These are phyloP conservation scores for Epithele typhae DNA, from an alignment of 768 basidiomycete genomes.

Conservation along the genomic window DNA sequence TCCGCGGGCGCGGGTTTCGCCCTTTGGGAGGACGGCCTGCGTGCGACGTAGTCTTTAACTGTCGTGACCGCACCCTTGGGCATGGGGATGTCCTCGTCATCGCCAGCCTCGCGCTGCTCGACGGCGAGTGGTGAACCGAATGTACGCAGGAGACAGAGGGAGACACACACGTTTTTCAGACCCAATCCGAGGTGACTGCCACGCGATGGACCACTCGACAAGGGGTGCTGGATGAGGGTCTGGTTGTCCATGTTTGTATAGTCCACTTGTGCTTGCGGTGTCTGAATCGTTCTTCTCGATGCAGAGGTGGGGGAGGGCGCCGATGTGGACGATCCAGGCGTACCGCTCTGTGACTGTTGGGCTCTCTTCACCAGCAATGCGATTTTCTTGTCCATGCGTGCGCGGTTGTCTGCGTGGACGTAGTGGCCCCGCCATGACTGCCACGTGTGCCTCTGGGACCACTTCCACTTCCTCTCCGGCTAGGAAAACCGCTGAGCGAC, in stretches of 20 bases:
- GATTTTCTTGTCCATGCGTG: not conserved
- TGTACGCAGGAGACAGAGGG: no score
- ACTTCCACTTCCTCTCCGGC: not conserved
- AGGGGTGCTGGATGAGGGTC: no score
- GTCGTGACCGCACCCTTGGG: not conserved
- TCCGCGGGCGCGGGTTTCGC: not conserved
- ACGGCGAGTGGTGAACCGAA: slow-evolving; percentile 33
- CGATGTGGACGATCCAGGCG: no score
- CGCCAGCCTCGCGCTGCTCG: not conserved
- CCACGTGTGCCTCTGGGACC: not conserved
- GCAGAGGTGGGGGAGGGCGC: no score
- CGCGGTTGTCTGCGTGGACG: not conserved
- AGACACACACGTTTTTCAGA: not conserved
- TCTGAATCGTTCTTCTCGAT: no score
- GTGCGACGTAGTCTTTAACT: not conserved
- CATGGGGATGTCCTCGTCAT: not conserved
- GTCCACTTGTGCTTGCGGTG: no score
- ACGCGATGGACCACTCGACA: no score
- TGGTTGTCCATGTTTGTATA: no score
- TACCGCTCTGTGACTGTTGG: no score
- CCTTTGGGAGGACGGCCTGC: not conserved
- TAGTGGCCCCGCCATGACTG: not conserved
- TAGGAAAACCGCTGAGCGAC: no score
- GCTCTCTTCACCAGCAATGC: no score
- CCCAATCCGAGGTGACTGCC: slow-evolving; percentile 2